Evolutionary conservation across 1,284 basidiomycete species (phyloP), one percentile per base, ranked within the genome.

Genomic region (Volvariella surrecta): DNA sequence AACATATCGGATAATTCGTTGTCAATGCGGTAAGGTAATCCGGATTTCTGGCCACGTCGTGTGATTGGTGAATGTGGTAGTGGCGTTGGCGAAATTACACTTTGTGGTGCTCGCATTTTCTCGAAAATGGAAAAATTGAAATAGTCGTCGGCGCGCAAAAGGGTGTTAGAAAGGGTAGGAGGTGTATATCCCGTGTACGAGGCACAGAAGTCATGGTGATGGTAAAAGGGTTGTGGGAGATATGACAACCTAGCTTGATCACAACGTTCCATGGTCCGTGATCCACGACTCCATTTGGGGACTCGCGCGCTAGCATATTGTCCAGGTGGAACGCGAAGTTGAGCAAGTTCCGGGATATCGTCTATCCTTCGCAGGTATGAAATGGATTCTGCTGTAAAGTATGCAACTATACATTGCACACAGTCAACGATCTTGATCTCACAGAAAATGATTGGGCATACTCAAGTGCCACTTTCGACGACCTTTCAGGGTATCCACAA

Each of bases 381-480:
- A 30, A 76, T 57, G 0, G 79, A 73, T 30, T 78, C 73, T 41
- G 76, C 68, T 1, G 79, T 82, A 51, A 78, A 84, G 60, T 86
- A 86, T 21, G 83, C 82, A 50, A 83, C 82, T 86, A 40, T 8
- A 45, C 32, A 32, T 10, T 19, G 32, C 45, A 50, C 31, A 38
- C 34, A 22, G 28, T n/a, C 35, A 50, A 24, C 48, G 43, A 30
- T 40, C 38, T 32, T 28, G 18, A 45, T 21, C 45, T 20, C 38
- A 31, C 20, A 48, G 10, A 45, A 43, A 46, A 38, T 37, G 18
- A 37, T 37, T 35, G 41, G 31, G 62, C 80, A 46, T 55, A 86
- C 83, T 87, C 24, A 88, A 66, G 52, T 88, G 85, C 84, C 84
- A 86, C 54, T 88, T 88, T 49, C 79, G 71, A 48, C 73, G 71